Conservation (phyloP, 192 early-diverging fungal species). For the Linnemannia schmuckeri region DNA sequence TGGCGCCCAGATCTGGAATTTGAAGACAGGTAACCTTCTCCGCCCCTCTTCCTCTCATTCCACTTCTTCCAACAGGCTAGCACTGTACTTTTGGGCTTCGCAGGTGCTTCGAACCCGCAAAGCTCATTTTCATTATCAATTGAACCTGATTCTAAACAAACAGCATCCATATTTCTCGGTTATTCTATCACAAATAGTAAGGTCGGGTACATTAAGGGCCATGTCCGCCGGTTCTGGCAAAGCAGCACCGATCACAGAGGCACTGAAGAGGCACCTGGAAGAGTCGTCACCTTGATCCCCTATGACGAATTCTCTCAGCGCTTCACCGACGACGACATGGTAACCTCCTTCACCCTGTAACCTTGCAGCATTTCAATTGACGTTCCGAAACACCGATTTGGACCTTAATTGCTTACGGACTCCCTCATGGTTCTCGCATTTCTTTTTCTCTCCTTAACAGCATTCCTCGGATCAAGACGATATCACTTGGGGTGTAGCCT, state of each 20-base stretch:
- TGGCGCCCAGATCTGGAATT: constrained; percentile 70
- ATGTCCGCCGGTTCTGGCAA: constrained; percentile 86
- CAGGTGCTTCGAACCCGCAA: not conserved
- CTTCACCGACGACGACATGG: constrained; percentile 63
- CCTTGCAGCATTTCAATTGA: not conserved
- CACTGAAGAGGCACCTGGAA: constrained; percentile 79
- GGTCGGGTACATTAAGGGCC: constrained; percentile 76
- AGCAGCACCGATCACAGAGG: constrained; percentile 90
- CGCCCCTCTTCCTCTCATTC: not conserved
- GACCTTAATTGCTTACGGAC: not conserved
- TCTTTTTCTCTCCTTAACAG: not conserved
- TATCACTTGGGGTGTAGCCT: constrained; percentile 87
- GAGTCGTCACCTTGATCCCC: constrained; percentile 89
- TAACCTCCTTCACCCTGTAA: constrained; percentile 22
- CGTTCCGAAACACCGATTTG: not conserved
- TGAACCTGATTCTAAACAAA: not conserved
- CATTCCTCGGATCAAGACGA: constrained; percentile 59
- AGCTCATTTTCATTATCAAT: not conserved
- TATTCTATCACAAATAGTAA: constrained; percentile 22
- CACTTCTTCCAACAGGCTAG: not conserved
- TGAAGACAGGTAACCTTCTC: constrained; percentile 57
- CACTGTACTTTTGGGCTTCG: not conserved
- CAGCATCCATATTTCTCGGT: not conserved
- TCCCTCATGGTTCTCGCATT: not conserved
- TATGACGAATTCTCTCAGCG: constrained; percentile 70